Conservation (phyloP, 2,329 filamentous ascomycete genomes). For the Colletotrichum shisoi region DNA sequence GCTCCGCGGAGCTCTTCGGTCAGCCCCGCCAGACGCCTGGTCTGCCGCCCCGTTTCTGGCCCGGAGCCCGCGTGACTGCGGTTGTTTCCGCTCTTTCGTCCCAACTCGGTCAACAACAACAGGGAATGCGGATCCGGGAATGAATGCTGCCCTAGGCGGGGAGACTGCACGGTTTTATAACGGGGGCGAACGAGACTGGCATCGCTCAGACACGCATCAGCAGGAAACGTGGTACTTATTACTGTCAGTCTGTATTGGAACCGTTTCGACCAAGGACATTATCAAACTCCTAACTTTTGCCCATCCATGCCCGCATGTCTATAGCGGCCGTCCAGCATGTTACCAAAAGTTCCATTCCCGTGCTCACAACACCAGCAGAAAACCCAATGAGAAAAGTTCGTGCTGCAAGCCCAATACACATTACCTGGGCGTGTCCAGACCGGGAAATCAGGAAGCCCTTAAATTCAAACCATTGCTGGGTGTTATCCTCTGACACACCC, state of each 20-base stretch:
- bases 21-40: constrained; percentile 4
- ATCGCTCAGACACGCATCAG: too few species aligned
- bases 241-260: neutral
- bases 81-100: neutral
- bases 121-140: neutral
- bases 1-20: constrained; percentile 1
- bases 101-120: neutral
- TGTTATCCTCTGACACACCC: neutral
- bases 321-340: neutral
- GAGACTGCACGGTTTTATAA: too few species aligned
- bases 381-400: neutral
- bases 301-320: constrained; percentile 3
- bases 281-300: constrained; percentile 23
- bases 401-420: neutral
- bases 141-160: neutral
- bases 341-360: neutral
- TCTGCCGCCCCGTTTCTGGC: constrained; percentile 6
- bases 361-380: neutral
- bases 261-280: neutral
- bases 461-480: constrained; percentile 1
- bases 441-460: constrained; percentile 1
- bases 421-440: neutral
- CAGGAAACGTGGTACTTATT: constrained; percentile 3
- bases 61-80: constrained; percentile 24
- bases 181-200: too few species aligned